A percentile compares a stretch with the other conserved stretches of the same genome.
phyloP scores from a whole-genome alignment of 2,329 filamentous ascomycete species.

The Neopestalotiopsis clavispora region DNA sequence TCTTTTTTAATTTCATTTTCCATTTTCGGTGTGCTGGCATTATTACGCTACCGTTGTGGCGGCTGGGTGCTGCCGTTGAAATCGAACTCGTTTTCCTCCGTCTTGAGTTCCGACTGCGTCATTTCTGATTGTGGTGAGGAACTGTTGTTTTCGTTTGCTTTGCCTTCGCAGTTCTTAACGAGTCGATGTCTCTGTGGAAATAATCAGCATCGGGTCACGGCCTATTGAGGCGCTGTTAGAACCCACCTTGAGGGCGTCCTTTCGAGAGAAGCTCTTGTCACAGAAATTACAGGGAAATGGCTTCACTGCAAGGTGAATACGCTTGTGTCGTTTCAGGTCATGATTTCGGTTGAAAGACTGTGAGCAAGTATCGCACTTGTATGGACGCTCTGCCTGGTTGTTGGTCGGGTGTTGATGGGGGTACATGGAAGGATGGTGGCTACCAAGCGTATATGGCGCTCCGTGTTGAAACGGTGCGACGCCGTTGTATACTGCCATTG shows the following conservation, averaged over 20 bases:
- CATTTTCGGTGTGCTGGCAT: too few species aligned
- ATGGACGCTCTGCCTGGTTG: conserved; percentile 76
- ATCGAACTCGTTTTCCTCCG: too few species aligned
- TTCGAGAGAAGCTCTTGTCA: conserved; percentile 95
- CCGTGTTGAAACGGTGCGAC: conserved; percentile 58
- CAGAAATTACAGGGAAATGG: conserved; percentile 91
- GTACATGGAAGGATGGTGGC: conserved; percentile 60
- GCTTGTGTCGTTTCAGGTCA: conserved; percentile 92
- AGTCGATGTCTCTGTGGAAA: neutral
- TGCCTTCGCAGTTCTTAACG: neutral
- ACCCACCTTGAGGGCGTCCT: conserved; percentile 93
- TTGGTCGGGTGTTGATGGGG: conserved; percentile 50
- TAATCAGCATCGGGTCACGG: neutral
- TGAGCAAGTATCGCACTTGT: conserved; percentile 90
- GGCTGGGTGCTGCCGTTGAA: too few species aligned
- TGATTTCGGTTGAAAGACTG: conserved; percentile 97
- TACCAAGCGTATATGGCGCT: conserved; percentile 57
- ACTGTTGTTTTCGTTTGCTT: neutral
- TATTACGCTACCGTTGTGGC: too few species aligned
- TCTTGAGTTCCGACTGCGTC: neutral
- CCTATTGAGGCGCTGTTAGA: neutral
- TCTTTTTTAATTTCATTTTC: too few species aligned
- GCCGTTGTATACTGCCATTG: conserved; percentile 71
- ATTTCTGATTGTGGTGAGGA: neutral
- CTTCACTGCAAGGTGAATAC: conserved; percentile 94